Percentiles rank a stretch among this genome's conserved stretches.
Conservation (phyloP, 2,329 filamentous ascomycete genomes). For the Hirsutella rhossiliensis region DNA sequence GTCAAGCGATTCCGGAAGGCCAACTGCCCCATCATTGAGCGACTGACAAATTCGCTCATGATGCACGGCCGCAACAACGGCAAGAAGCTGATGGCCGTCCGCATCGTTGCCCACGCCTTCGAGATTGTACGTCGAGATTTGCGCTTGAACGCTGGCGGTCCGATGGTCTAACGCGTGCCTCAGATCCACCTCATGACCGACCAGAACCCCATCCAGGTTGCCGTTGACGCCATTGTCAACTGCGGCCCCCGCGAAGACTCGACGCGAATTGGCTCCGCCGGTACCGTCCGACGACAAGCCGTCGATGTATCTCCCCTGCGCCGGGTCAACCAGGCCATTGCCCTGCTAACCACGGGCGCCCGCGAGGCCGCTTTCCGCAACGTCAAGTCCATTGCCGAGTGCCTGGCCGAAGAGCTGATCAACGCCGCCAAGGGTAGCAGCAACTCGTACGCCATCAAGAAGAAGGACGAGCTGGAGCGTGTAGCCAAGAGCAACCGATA, state of each 20-base stretch:
- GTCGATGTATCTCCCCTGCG: constrained; percentile 99
- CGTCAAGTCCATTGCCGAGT: constrained; percentile 99
- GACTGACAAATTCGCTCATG: constrained; percentile 99
- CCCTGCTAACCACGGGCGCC: constrained; percentile 96
- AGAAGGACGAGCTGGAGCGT: constrained; percentile 99
- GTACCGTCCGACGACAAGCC: constrained; percentile 99
- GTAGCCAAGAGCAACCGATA: constrained; percentile 99
- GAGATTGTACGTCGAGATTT: constrained; percentile 68
- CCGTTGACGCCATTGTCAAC: constrained; percentile 99
- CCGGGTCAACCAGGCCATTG: constrained; percentile 99
- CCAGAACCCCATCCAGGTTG: constrained; percentile 99
- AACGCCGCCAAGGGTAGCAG: constrained; percentile 99
- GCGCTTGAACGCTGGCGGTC: neutral
- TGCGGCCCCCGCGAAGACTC: constrained; percentile 99
- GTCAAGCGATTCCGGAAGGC: constrained; percentile 99
- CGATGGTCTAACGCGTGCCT: constrained; percentile 14
- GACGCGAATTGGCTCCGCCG: constrained; percentile 97
- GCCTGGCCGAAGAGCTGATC: constrained; percentile 99
- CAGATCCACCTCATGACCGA: constrained; percentile 99
- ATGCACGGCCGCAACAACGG: constrained; percentile 99
- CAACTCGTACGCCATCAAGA: constrained; percentile 99
- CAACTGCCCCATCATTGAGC: constrained; percentile 99
- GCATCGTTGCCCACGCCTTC: constrained; percentile 97
- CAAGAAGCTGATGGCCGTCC: constrained; percentile 99
- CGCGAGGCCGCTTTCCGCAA: constrained; percentile 99